phyloP scores from a whole-genome alignment of 768 basidiomycete species.

The Podaxis rugospora region DNA sequence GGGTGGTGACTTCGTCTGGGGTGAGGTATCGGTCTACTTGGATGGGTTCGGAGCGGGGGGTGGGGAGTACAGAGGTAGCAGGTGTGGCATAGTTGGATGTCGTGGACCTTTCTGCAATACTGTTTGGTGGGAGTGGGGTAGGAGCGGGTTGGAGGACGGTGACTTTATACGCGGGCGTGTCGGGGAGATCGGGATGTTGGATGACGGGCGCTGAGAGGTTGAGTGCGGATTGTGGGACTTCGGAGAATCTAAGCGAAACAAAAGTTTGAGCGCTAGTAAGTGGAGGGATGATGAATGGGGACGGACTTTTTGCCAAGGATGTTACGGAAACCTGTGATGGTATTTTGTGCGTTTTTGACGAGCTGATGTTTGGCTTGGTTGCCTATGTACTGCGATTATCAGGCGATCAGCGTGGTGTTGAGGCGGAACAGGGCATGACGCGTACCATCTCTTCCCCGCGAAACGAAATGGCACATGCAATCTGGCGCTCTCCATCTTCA shows the following conservation, averaged over 20 bases:
- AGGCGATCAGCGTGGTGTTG: conserved; percentile 10
- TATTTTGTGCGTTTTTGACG: conserved; percentile 92
- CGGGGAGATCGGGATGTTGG: conserved; percentile 65
- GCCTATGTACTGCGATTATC: conserved; percentile 78
- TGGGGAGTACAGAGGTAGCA: conserved; percentile 61
- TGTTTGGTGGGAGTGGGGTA: conserved; percentile 49
- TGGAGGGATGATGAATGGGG: too few species aligned
- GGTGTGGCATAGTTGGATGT: conserved; percentile 55
- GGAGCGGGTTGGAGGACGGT: conserved; percentile 78
- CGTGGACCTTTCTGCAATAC: conserved; percentile 12
- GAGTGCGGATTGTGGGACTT: conserved; percentile 52
- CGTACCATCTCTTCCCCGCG: conserved; percentile 86
- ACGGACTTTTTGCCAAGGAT: conserved; percentile 86
- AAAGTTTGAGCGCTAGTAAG: too few species aligned
- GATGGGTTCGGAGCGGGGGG: conserved; percentile 71
- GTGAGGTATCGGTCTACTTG: conserved; percentile 68
- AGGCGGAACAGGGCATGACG: conserved; percentile 23
- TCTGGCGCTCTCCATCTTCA: conserved; percentile 97
- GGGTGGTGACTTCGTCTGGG: conserved; percentile 75
- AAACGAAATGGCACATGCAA: conserved; percentile 90
- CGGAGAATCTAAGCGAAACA: conserved; percentile 56
- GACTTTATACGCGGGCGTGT: conserved; percentile 82
- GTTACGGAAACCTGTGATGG: conserved; percentile 92
- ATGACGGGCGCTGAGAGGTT: conserved; percentile 68
- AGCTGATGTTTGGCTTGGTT: conserved; percentile 93